Percentiles rank a stretch among this genome's conserved stretches.
These are phyloP conservation scores for Termitomyces sp. DNA, from an alignment of 768 basidiomycete species.

Conservation along the genomic window DNA sequence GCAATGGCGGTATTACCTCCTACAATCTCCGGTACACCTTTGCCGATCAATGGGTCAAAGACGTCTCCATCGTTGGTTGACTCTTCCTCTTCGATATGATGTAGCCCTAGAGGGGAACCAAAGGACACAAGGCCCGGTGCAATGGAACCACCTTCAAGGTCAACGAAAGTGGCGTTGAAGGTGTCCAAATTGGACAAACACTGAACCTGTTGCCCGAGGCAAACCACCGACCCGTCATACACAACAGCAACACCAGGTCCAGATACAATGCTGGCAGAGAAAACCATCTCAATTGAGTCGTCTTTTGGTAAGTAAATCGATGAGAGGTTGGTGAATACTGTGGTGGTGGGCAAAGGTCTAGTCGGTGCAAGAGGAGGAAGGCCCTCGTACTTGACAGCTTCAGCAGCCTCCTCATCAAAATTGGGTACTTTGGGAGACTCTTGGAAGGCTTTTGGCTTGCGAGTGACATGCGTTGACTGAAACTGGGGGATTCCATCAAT, in stretches of 20 bases:
- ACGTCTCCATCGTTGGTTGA: constrained; percentile 67
- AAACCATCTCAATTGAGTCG: constrained; percentile 25
- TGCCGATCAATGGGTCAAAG: constrained; percentile 44
- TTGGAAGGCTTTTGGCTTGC: constrained; percentile 48
- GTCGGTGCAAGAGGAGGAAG: constrained; percentile 62
- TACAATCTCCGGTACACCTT: constrained; percentile 40
- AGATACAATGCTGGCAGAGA: constrained; percentile 15
- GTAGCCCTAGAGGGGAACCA: constrained; percentile 66
- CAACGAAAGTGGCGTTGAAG: constrained; percentile 33
- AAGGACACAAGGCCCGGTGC: constrained; percentile 64
- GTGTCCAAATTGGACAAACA: constrained; percentile 17
- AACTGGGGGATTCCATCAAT: constrained; percentile 87
- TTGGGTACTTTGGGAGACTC: constrained; percentile 54
- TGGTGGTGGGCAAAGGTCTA: constrained; percentile 25
- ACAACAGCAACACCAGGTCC: constrained; percentile 32
- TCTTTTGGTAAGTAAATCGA: constrained; percentile 31
- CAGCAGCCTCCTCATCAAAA: constrained; percentile 62
- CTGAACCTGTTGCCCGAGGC: constrained; percentile 30
- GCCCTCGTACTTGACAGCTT: constrained; percentile 62
- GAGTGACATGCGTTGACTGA: constrained; percentile 33
- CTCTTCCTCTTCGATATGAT: constrained; percentile 61
- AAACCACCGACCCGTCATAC: constrained; percentile 44
- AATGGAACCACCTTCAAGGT: constrained; percentile 69
- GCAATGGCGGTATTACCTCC: constrained; percentile 49
- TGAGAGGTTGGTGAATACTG: constrained; percentile 63